A percentile compares a stretch with the other conserved stretches of the same genome.
Evolutionary conservation across 2,329 filamentous ascomycete genomes (phyloP).

Genomic region (Aspergillus fumigatiaffinis): DNA sequence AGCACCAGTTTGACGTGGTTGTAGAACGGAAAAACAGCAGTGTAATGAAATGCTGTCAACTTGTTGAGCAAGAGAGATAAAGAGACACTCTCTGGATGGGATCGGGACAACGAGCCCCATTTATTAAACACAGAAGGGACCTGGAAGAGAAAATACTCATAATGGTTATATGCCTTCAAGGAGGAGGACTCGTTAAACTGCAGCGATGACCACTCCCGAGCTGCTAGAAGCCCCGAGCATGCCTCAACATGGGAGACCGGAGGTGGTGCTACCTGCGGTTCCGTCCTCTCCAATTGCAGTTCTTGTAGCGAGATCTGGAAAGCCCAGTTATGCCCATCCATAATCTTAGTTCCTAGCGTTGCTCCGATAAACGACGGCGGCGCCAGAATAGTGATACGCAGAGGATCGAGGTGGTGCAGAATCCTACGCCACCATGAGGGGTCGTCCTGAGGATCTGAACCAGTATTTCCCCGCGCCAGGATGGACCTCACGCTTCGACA

Average conservation of each 20-base stretch:
- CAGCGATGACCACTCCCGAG: conserved; percentile 62
- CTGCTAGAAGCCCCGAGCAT: conserved; percentile 48
- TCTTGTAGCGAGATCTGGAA: conserved; percentile 63
- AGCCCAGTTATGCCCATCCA: conserved; percentile 57
- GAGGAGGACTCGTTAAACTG: conserved; percentile 73
- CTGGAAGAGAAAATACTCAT: conserved; percentile 65
- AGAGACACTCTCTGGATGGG: conserved; percentile 18
- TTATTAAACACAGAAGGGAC: conserved; percentile 59
- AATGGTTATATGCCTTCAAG: conserved; percentile 64
- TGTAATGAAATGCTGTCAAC: conserved; percentile 50
- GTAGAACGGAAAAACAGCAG: conserved; percentile 64
- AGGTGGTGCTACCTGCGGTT: conserved; percentile 9
- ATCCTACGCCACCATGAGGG: conserved; percentile 53
- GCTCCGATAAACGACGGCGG: conserved; percentile 60
- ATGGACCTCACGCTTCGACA: conserved; percentile 44
- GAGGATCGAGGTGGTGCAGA: conserved; percentile 52
- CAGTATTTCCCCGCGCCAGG: conserved; percentile 42
- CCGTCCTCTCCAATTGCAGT: conserved; percentile 43
- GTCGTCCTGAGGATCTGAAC: conserved; percentile 35
- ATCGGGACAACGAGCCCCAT: conserved; percentile 33
- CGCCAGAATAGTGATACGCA: conserved; percentile 55
- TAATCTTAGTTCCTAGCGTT: conserved; percentile 55
- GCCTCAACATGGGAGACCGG: conserved; percentile 26
- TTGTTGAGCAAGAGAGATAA: conserved; percentile 44
- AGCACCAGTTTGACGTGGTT: conserved; percentile 53